Base-by-base conservation (phyloP, 768 basidiomycete species). In the Auriscalpium microsporum region DNA sequence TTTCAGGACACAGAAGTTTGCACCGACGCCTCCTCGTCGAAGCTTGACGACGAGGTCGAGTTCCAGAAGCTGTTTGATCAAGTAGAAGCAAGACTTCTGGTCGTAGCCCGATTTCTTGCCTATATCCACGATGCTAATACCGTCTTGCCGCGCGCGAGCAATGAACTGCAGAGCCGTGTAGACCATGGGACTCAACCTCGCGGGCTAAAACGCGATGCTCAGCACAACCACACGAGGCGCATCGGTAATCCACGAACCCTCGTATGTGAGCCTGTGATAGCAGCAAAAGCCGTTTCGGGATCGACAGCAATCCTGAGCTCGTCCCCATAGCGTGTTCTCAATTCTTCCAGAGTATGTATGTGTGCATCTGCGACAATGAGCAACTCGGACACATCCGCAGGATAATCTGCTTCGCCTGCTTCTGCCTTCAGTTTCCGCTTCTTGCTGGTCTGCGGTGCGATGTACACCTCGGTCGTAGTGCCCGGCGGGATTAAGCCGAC, bases 51-150 rank as follows among this genome's bases (percentile, higher is more conserved):
- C 79, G 42, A 89, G 73, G 63, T 80, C 82, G 52, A 94, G 73
- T 51, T 85, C 82, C 2, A 84, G 75, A 16, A 94, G 73, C 61
- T 89, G 83, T 60, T 83, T 81, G 55, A 91, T 80, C 56, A 92
- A 80, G 69, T 94, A 94, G 67, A 90, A 90, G 59, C 90, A 90
- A 1, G 88, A 87, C 69, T 93, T 94, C 65, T 90, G 89, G 65
- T 93, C 91, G 63, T 94, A 92, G 49, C 80, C 81, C 10, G 91
- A 85, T 63, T 80, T 76, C 61, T 82, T 81, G 23, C 88, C 87
- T 13, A 95, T 75, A 35, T 87, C 80, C 11, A 92, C 81, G 47
- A 88, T 84, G 8, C 88, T 86, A 14, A 90, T 78, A 10, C 92
- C 92, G 17, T 78, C 71, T 56, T 88, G 86, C 56, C 91, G 73